Base-by-base conservation (phyloP, 495 filamentous ascomycete species). In the Podospora bellae-mahoneyi region DNA sequence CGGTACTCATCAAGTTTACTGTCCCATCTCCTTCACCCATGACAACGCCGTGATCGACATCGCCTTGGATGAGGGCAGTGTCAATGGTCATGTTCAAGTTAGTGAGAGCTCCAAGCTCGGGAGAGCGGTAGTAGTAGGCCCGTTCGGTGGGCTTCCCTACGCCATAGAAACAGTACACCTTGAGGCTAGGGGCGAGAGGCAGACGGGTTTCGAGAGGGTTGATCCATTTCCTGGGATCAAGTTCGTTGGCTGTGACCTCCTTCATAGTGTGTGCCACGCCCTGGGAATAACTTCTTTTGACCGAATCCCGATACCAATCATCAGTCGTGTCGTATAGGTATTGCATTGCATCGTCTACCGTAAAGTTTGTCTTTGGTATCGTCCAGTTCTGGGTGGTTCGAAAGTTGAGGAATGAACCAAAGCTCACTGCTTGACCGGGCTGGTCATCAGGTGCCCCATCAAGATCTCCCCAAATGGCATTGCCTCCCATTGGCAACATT, bases 91-190 rank as follows among this genome's bases (percentile, higher is more conserved):
- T 89, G 71, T 96, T 94, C 4, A 93, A 81, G 39, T 83, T 87
- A 15, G 88, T 84, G 3, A 82, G 76, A 16, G 82, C 69, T 0
- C 91, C 89, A 58, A 88, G 86, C 3, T 82, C 82, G 48, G 94
- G 88, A 20, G 91, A 84, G 55, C 90, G 89, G 80, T 97, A 97
- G 78, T 89, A 99, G 78, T 97, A 99, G 62, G 88, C 87, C 61
- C 94, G 85, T 77, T 98, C 94, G 0, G 94, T 97, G 15, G 91
- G 89, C 77, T 98, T 98, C 6, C 91, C 92, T 28, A 96, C 85
- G 48, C 92, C 95, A 76, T 99, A 98, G 82, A 99, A 98, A 79
- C 95, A 99, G 76, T 95, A 99, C 20, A 99, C 92, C 82, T 97
- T 97, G 77, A 99, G 84, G 74, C 88, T 91, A 0, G 95, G 95